phyloP scores from a whole-genome alignment of 2,329 filamentous ascomycete genomes.

The Didymellaceae sp. region DNA sequence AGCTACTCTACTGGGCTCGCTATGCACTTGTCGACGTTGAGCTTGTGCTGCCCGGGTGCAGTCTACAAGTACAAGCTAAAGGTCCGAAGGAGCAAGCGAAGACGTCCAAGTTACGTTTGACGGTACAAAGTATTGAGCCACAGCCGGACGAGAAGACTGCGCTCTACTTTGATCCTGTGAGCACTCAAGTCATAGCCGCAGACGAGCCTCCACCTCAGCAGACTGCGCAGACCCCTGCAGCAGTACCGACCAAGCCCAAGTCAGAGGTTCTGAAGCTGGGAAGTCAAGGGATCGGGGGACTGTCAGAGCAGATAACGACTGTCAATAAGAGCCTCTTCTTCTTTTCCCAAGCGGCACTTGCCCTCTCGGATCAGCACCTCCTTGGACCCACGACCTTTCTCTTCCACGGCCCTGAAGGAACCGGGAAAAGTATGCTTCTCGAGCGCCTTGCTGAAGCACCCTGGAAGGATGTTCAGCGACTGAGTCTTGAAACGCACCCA shows the following conservation, averaged over 20 bases:
- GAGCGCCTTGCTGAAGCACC: constrained; percentile 67
- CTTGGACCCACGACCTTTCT: constrained; percentile 64
- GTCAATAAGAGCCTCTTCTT: constrained; percentile 71
- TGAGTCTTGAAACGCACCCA: constrained; percentile 57
- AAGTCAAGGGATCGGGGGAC: constrained; percentile 67
- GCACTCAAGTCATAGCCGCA: constrained; percentile 31
- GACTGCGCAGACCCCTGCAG: background rate
- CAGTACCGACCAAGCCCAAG: constrained; percentile 9
- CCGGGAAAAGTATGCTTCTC: constrained; percentile 81
- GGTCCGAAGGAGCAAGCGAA: constrained; percentile 60
- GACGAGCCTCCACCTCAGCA: constrained; percentile 16
- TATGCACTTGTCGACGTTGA: constrained; percentile 63
- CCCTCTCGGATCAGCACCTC: constrained; percentile 34
- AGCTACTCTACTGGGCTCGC: constrained; percentile 41
- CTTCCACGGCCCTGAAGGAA: constrained; percentile 81
- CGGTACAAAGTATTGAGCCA: constrained; percentile 62
- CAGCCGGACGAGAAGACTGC: constrained; percentile 32
- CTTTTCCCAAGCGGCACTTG: constrained; percentile 27
- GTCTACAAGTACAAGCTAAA: constrained; percentile 64
- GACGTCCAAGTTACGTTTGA: constrained; percentile 61
- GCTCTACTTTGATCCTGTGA: constrained; percentile 40
- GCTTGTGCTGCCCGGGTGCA: constrained; percentile 72
- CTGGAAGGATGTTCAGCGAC: constrained; percentile 73
- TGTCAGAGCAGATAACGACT: constrained; percentile 66
- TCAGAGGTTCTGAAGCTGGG: constrained; percentile 40